Evolutionary conservation across 441 rosid genomes (phyloP), one percentile per base, ranked within the genome.

Genomic region (Gossypium davidsonii): DNA sequence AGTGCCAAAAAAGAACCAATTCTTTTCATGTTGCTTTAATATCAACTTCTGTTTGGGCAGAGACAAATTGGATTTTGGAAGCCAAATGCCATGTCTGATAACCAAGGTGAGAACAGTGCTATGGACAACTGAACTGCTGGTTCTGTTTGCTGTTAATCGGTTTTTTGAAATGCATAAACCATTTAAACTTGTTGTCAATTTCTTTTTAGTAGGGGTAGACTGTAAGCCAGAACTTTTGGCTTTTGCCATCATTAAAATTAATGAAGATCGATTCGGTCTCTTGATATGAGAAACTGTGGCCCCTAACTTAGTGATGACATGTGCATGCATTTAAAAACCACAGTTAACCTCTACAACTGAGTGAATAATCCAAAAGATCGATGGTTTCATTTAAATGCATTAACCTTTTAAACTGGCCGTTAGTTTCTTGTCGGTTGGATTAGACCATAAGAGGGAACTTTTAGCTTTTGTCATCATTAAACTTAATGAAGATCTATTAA

Each of bases 1-100:
- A 28, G 60, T 52, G 28, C 60, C 10, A 31, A 42, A 17, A 66
- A 44, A 68, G 15, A 52, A 14, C 18, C 18, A 4, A 26, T 28
- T 28, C 4, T 2, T 68, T 31, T 5, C 17, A 12, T 52, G 26
- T 68, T 31, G 72, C 46, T 52, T 68, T 52, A 52, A 68, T 68
- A 23, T 59, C 25, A 52, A 55, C 60, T 80, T 82, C 73, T 76
- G 23, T 77, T 31, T 86, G 79, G 63, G 81, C 88, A 90, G 97
- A 91, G 84, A 74, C 96, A 89, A 77, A 74, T 76, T 83, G 92
- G 92, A 75, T 85, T 85, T 76, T 81, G 86, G 88, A 88, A 85
- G 84, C 72, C 81, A 46, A 84, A 81, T 63, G 61, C 77, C 65
- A 73, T 82, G 80, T 75, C 88, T 44, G 93, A 86, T 78, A 87